Evolutionary conservation across 108 stramenopile species (phyloP).

Genomic region (Skeletonema marinoi): DNA sequence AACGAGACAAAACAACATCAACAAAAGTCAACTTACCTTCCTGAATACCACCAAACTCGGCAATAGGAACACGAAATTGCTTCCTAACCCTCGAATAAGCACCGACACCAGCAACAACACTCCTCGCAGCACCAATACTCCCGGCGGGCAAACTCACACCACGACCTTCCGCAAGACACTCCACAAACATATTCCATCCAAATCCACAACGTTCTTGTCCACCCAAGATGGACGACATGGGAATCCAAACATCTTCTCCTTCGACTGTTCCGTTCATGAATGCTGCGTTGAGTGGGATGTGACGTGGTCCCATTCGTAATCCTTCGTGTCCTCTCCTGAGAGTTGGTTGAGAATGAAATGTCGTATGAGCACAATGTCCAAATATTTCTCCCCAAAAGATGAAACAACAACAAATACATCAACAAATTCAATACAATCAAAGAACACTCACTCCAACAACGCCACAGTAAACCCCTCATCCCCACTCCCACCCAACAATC

Average conservation of each 20-base stretch:
- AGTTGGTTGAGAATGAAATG: background rate
- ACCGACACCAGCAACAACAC: constrained; percentile 88
- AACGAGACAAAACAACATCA: background rate
- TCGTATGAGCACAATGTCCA: background rate
- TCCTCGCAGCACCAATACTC: constrained; percentile 89
- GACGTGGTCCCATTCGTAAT: constrained; percentile 92
- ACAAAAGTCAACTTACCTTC: constrained; percentile 62
- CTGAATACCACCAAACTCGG: constrained; percentile 98
- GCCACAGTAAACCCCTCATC: constrained; percentile 95
- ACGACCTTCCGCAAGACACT: constrained; percentile 98
- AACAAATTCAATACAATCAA: background rate
- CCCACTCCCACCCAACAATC: constrained; percentile 89
- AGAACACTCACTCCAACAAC: constrained; percentile 83
- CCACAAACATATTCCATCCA: constrained; percentile 99
- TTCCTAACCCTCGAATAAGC: constrained; percentile 95
- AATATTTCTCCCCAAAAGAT: background rate
- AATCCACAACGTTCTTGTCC: constrained; percentile 96
- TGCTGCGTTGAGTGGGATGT: constrained; percentile 89
- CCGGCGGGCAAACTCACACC: constrained; percentile 96
- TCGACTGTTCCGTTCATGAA: constrained; percentile 99
- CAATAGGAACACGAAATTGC: constrained; percentile 98
- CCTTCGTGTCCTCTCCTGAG: constrained; percentile 87
- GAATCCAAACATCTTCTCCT: constrained; percentile 98
- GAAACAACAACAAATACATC: background rate
- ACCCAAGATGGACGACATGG: constrained; percentile 94